Percentiles rank a stretch among this genome's conserved stretches.
Evolutionary conservation across 1,139 yeast species (phyloP).

Genomic region (Saccharomyces hybrid): DNA sequence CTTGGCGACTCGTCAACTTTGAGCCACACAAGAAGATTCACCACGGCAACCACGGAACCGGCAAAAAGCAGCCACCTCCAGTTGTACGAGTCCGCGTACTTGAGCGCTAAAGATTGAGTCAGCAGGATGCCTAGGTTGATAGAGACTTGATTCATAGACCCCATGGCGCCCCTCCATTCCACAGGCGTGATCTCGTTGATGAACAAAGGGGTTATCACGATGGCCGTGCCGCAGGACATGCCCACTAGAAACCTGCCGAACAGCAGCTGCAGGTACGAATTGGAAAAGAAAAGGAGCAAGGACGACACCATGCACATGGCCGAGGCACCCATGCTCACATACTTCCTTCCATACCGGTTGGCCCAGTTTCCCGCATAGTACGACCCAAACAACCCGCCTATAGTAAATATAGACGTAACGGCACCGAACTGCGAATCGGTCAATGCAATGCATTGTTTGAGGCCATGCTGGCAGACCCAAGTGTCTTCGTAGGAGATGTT

Average conservation of each 20-base stretch:
- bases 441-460: conserved; percentile 51
- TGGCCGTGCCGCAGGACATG: conserved; percentile 76
- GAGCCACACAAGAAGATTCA: conserved; percentile 41
- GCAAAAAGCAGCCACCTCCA: conserved; percentile 67
- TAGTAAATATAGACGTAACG: conserved; percentile 74
- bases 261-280: conserved; percentile 39
- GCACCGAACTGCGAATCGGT: conserved; percentile 62
- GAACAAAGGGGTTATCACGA: conserved; percentile 77
- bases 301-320: conserved; percentile 62
- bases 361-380: conserved; percentile 65
- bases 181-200: conserved; percentile 75
- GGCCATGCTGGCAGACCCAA: conserved; percentile 25
- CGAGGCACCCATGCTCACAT: conserved; percentile 50
- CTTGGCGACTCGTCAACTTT: conserved; percentile 71
- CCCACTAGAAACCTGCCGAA: conserved; percentile 79
- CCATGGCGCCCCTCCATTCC: conserved; percentile 63
- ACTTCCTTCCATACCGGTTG: conserved; percentile 58
- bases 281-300: conserved; percentile 48
- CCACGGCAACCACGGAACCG: conserved; percentile 50
- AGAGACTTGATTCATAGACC: conserved; percentile 81
- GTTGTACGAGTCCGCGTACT: conserved; percentile 52
- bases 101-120: conserved; percentile 67
- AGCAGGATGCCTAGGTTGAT: conserved; percentile 76
- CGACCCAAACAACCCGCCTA: conserved; percentile 84
- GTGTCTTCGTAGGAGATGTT: conserved; percentile 24